Evolutionary conservation across 106 monocot genomes (phyloP).

Genomic region (Narthecium ossifragum): DNA sequence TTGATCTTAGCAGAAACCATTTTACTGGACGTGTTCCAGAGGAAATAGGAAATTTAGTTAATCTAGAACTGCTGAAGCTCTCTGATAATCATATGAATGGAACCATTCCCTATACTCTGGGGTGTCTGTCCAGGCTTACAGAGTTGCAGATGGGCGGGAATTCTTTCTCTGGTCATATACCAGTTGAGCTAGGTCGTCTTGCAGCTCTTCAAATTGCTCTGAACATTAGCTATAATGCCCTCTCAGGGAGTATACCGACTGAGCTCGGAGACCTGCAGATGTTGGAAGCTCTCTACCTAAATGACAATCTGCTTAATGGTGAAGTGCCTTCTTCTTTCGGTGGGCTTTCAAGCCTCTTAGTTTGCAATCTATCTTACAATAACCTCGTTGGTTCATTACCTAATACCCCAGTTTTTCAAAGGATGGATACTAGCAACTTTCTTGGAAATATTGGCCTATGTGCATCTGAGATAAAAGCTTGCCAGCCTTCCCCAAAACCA

Average conservation of each 20-base stretch:
- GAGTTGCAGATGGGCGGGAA: slow-evolving; percentile 76
- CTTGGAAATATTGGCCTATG: slow-evolving; percentile 59
- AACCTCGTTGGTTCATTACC: slow-evolving; percentile 60
- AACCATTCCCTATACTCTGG: slow-evolving; percentile 53
- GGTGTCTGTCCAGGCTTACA: slow-evolving; percentile 46
- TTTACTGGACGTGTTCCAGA: slow-evolving; percentile 47
- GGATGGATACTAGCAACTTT: slow-evolving; percentile 68
- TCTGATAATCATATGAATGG: slow-evolving; percentile 69
- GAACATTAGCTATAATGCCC: slow-evolving; percentile 65
- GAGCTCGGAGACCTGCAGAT: slow-evolving; percentile 58
- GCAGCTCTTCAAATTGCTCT: slow-evolving; percentile 57
- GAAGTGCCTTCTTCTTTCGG: slow-evolving; percentile 49
- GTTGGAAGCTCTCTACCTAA: slow-evolving; percentile 51
- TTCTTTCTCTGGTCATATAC: slow-evolving; percentile 46
- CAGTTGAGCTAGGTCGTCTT: slow-evolving; percentile 54
- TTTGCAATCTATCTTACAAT: slow-evolving; percentile 72
- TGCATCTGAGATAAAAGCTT: slow-evolving; percentile 30
- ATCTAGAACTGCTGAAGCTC: slow-evolving; percentile 46
- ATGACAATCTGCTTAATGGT: slow-evolving; percentile 65
- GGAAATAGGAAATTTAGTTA: slow-evolving; percentile 55
- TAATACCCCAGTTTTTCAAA: slow-evolving; percentile 28
- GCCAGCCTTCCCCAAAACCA: slow-evolving; percentile 18
- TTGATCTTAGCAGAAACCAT: slow-evolving; percentile 63
- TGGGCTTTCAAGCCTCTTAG: slow-evolving; percentile 45
- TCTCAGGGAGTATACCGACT: slow-evolving; percentile 59